A percentile compares a stretch with the other conserved stretches of the same genome.
Conservation (phyloP, 2,329 filamentous ascomycete genomes). For the Fusarium poae region DNA sequence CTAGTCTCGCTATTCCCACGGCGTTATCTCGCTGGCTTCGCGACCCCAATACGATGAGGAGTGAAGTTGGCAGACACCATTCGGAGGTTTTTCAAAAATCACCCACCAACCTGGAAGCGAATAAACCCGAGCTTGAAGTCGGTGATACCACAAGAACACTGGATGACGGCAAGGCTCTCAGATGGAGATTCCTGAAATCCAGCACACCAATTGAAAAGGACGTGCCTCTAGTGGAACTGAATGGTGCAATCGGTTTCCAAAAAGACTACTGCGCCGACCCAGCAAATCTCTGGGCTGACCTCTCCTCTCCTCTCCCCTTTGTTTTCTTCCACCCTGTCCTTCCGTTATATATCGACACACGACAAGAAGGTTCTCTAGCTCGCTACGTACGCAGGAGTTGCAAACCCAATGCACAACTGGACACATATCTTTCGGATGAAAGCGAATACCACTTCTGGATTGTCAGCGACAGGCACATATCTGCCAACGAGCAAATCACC, state of each 20-base stretch:
- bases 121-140: constrained; percentile 61
- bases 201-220: constrained; percentile 67
- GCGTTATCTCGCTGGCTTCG: constrained; percentile 83
- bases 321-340: constrained; percentile 90
- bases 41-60: constrained; percentile 75
- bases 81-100: constrained; percentile 76
- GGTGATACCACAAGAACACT: constrained; percentile 60
- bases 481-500: constrained; percentile 72
- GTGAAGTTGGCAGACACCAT: constrained; percentile 74
- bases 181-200: constrained; percentile 76
- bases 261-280: constrained; percentile 77
- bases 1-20: constrained; percentile 79
- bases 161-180: constrained; percentile 61
- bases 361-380: constrained; percentile 85
- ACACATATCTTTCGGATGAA: constrained; percentile 83
- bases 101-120: constrained; percentile 59
- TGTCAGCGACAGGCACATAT: constrained; percentile 82
- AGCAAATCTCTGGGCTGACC: constrained; percentile 75
- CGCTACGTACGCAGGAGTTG: constrained; percentile 95
- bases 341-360: constrained; percentile 92
- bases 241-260: constrained; percentile 80
- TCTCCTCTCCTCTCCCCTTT: constrained; percentile 76
- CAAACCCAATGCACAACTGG: constrained; percentile 87
- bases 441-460: constrained; percentile 94
- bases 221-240: constrained; percentile 76